These are phyloP conservation scores for Neopestalotiopsis rosae DNA, from an alignment of 2,329 filamentous ascomycete genomes.

Conservation along the genomic window DNA sequence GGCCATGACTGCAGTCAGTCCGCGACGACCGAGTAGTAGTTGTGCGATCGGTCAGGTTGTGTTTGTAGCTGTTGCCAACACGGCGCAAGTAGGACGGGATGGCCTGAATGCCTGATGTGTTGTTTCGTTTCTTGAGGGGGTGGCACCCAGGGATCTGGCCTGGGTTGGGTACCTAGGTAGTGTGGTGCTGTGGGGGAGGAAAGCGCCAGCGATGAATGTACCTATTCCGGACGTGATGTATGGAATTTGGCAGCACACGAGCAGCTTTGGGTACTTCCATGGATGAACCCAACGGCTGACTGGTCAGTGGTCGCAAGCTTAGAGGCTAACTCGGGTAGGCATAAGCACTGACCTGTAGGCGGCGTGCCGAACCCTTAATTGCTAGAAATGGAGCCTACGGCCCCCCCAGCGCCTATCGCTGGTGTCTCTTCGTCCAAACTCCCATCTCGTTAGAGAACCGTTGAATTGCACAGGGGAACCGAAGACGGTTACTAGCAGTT, in stretches of 20 bases:
- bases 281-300: background rate
- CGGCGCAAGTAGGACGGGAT: background rate
- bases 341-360: background rate
- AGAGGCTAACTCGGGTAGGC: no score
- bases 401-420: background rate
- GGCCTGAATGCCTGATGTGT: background rate
- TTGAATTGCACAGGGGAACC: background rate
- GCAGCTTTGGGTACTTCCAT: background rate
- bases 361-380: background rate
- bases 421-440: background rate
- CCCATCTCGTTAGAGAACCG: background rate
- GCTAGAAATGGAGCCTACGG: background rate
- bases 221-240: background rate
- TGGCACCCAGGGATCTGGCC: background rate
- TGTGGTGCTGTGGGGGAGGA: background rate
- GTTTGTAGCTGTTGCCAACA: background rate
- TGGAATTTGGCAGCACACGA: background rate
- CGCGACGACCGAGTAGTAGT: background rate
- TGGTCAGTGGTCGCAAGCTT: background rate
- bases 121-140: background rate
- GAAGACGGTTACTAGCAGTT: background rate
- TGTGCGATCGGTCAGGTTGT: background rate
- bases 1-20: constrained; percentile 47
- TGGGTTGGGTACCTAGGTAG: no score
- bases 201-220: background rate